Conservation (phyloP, 139 green algal species). For the Nannochloris sp. region DNA sequence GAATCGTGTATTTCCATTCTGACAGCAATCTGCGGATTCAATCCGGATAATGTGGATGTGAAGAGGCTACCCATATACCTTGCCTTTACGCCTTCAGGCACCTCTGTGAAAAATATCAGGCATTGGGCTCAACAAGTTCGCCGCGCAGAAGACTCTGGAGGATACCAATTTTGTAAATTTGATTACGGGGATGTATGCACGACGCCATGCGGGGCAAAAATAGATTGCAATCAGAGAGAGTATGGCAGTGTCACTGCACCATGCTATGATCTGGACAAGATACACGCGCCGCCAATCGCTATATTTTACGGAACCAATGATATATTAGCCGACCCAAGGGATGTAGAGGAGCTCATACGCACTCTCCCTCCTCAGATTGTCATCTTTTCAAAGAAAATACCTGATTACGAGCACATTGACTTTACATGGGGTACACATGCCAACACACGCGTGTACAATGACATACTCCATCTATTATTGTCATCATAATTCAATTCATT, state of each 20-base stretch:
- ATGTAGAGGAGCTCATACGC: constrained; percentile 35
- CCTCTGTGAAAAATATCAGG: constrained; percentile 22
- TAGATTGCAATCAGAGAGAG: constrained; percentile 24
- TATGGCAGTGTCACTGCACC: constrained; percentile 36
- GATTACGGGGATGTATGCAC: constrained; percentile 18
- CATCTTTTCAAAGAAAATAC: constrained; percentile 24
- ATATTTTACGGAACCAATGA: constrained; percentile 46
- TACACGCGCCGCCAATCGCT: constrained; percentile 28
- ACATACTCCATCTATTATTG: constrained; percentile 23
- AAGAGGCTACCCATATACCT: constrained; percentile 31
- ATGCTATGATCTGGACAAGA: constrained; percentile 31
- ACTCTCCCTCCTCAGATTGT: constrained; percentile 13
- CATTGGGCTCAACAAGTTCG: constrained; percentile 20
- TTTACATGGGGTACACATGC: constrained; percentile 41
- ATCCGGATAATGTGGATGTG: constrained; percentile 44
- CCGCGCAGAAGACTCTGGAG: neutral
- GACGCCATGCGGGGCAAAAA: neutral
- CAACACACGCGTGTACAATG: constrained; percentile 24
- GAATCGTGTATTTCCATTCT: constrained; percentile 35
- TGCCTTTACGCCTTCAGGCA: constrained; percentile 36
- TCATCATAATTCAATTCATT: constrained; percentile 24
- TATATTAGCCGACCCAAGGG: constrained; percentile 31
- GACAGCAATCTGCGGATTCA: constrained; percentile 40
- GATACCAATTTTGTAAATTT: constrained; percentile 14
- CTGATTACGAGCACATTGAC: constrained; percentile 51